A percentile compares a stretch with the other conserved stretches of the same genome.
These are phyloP conservation scores for Pseudogymnoascus sp. DNA, from an alignment of 2,329 filamentous ascomycete genomes.

Conservation along the genomic window DNA sequence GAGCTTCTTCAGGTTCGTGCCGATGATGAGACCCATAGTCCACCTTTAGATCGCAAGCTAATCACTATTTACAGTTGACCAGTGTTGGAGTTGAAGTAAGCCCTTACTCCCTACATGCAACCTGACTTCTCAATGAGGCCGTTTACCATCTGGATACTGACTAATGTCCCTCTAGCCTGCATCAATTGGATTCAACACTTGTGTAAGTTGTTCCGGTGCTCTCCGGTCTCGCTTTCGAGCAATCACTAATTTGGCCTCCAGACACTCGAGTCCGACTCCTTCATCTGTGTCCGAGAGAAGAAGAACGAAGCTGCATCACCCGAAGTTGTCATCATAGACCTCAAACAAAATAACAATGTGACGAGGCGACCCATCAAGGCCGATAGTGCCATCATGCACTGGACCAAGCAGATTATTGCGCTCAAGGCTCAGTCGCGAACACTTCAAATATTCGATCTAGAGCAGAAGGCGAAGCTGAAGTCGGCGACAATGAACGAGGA, in stretches of 20 bases:
- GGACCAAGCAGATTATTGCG: slow-evolving; percentile 90
- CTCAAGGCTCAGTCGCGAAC: slow-evolving; percentile 90
- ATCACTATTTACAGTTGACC: slow-evolving; percentile 37
- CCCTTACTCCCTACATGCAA: slow-evolving; percentile 18
- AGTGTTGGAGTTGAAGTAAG: slow-evolving; percentile 45
- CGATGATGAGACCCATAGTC: slow-evolving; percentile 39
- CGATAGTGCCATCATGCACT: slow-evolving; percentile 99
- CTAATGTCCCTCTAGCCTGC: slow-evolving; percentile 42
- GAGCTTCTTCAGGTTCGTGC: slow-evolving; percentile 80
- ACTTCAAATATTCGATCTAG: slow-evolving; percentile 94
- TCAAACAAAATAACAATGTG: slow-evolving; percentile 95
- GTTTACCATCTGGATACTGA: slow-evolving; percentile 20
- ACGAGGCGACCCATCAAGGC: slow-evolving; percentile 94
- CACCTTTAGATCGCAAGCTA: slow-evolving; percentile 19
- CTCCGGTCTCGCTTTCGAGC: slow-evolving; percentile 13
- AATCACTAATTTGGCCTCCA: slow-evolving; percentile 32
- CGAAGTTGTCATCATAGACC: slow-evolving; percentile 94
- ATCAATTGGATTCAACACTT: slow-evolving; percentile 80
- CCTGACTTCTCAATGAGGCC: slow-evolving; percentile 1
- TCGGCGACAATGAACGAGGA: slow-evolving; percentile 95
- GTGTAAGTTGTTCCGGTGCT: slow-evolving; percentile 46
- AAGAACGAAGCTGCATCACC: slow-evolving; percentile 74
- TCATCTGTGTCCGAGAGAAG: slow-evolving; percentile 93
- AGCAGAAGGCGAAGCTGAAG: slow-evolving; percentile 90
- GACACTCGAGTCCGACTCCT: slow-evolving; percentile 97